phyloP scores from a whole-genome alignment of 2,329 filamentous ascomycete genomes.

The Beauveria scarabaeidicola region DNA sequence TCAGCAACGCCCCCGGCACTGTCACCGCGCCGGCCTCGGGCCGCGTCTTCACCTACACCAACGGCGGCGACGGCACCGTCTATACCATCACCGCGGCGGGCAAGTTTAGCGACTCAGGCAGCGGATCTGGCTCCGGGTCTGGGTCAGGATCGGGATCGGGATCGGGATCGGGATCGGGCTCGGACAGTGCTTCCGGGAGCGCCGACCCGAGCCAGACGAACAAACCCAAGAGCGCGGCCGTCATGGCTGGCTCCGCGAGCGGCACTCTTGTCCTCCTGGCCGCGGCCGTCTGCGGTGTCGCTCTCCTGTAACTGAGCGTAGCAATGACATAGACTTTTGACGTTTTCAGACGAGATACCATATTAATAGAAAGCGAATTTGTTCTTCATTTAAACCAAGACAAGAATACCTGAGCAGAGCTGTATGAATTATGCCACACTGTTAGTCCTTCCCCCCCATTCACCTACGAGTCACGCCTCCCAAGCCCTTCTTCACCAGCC shows the following conservation, averaged over 20 bases:
- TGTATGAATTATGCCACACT: not conserved
- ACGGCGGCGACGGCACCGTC: slow-evolving; percentile 19
- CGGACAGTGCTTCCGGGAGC: not conserved
- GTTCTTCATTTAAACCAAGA: no score
- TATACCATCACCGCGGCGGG: slow-evolving; percentile 28
- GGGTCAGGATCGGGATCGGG: not conserved
- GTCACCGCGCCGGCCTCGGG: slow-evolving; percentile 27
- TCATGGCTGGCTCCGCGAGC: not conserved
- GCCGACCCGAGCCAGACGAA: not conserved
- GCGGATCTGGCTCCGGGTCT: not conserved
- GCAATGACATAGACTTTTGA: not conserved
- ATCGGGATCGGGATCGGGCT: not conserved
- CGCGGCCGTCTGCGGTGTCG: not conserved
- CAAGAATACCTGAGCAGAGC: not conserved
- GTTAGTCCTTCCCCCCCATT: not conserved
- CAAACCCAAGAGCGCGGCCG: not conserved
- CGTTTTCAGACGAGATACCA: not conserved
- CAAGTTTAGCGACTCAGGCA: not conserved
- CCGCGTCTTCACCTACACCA: slow-evolving; percentile 26
- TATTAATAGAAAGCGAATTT: not conserved
- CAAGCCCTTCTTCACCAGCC: slow-evolving; percentile 21
- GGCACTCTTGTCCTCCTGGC: not conserved
- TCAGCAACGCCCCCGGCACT: slow-evolving; percentile 22
- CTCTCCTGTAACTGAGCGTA: not conserved
- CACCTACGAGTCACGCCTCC: not conserved